A percentile compares a stretch with the other conserved stretches of the same genome.
Conservation (phyloP, 2,329 filamentous ascomycete species). For the Fusarium sp. region DNA sequence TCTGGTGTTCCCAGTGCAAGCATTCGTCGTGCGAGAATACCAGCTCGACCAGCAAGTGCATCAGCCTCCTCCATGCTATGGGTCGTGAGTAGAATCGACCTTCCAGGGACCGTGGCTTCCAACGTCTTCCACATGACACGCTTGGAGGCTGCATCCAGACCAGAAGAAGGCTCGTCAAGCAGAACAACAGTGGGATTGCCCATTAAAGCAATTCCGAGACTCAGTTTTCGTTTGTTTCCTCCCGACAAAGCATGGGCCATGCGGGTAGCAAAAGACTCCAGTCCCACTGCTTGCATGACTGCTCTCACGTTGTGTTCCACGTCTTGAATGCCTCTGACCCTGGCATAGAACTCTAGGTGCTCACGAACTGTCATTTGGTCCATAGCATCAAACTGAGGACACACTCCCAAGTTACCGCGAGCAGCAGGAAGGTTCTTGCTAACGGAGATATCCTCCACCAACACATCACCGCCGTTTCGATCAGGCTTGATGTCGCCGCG, state of each 20-base stretch:
- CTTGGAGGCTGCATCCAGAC: conserved; percentile 91
- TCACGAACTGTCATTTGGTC: conserved; percentile 91
- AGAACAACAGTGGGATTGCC: conserved; percentile 89
- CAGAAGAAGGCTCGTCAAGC: conserved; percentile 88
- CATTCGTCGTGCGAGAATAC: conserved; percentile 88
- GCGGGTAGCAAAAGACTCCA: conserved; percentile 75
- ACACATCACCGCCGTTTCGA: conserved; percentile 77
- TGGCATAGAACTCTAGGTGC: conserved; percentile 88
- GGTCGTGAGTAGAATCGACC: conserved; percentile 89
- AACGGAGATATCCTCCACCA: conserved; percentile 82
- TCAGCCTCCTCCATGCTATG: conserved; percentile 97
- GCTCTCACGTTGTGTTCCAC: conserved; percentile 81
- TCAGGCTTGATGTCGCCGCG: conserved; percentile 86
- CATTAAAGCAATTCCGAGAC: conserved; percentile 89
- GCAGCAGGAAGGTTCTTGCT: conserved; percentile 77
- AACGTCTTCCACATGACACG: conserved; percentile 93
- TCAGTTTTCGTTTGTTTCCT: conserved; percentile 94
- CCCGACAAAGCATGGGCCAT: conserved; percentile 86
- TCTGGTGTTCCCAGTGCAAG: conserved; percentile 83
- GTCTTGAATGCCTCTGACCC: conserved; percentile 80
- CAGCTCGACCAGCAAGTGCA: conserved; percentile 83
- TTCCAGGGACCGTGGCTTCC: conserved; percentile 75
- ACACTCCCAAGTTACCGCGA: conserved; percentile 85
- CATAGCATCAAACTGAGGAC: conserved; percentile 88
- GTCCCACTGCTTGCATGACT: conserved; percentile 83